Evolutionary conservation across 2,329 filamentous ascomycete genomes (phyloP).

Genomic region (Rosellinia necatrix): DNA sequence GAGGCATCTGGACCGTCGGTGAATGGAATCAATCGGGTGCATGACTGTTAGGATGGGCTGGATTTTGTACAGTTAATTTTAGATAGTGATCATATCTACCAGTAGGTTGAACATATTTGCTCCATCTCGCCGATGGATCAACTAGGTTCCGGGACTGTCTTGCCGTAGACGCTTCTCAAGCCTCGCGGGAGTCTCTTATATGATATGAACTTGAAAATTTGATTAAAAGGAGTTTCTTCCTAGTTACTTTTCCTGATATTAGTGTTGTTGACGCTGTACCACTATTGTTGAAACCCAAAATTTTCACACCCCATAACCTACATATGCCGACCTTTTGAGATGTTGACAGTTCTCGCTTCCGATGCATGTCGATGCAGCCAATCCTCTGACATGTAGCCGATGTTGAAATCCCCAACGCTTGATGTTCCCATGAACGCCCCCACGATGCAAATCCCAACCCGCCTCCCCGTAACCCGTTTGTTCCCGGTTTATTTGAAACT

Average conservation of each 20-base stretch:
- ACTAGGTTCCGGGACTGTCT: no score
- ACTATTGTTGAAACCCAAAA: slow-evolving; percentile 28
- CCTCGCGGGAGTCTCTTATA: no score
- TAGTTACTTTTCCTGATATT: slow-evolving; percentile 18
- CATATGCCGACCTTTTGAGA: slow-evolving; percentile 26
- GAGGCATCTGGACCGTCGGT: no score
- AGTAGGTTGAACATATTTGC: no score
- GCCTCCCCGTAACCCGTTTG: neutral
- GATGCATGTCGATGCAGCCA: slow-evolving; percentile 22
- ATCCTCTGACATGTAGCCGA: slow-evolving; percentile 30
- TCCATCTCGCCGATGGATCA: no score
- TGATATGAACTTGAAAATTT: neutral
- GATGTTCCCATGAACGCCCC: slow-evolving; percentile 29
- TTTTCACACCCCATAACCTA: slow-evolving; percentile 14
- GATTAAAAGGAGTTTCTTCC: neutral
- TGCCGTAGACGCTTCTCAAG: no score
- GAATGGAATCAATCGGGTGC: no score
- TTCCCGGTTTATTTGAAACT: slow-evolving; percentile 25
- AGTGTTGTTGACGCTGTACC: slow-evolving; percentile 28
- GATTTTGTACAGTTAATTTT: no score
- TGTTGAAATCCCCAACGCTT: slow-evolving; percentile 39
- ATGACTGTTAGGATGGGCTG: no score
- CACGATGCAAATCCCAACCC: slow-evolving; percentile 8
- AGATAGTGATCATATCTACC: no score
- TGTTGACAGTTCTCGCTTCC: slow-evolving; percentile 31